Evolutionary conservation across 2,329 filamentous ascomycete genomes (phyloP), one percentile per base, ranked within the genome.

Genomic region (Mycosphaerelloides madeirae): DNA sequence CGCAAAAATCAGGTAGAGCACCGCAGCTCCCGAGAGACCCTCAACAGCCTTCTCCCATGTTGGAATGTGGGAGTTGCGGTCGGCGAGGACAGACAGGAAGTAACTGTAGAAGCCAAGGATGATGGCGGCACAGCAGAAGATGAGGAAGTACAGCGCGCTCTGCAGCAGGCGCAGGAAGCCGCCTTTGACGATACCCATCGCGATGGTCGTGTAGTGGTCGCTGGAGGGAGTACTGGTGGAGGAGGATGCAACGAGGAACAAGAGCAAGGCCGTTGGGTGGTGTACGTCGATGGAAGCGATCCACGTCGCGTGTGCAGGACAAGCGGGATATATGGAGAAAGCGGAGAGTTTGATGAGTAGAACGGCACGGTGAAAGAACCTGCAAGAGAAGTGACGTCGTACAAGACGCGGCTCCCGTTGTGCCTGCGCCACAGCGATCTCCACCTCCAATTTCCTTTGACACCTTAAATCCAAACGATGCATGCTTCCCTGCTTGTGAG

Each of bases 1-100:
- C n/a, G 81, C 85, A 41, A 84, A 66, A 48, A 87, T 68, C 40
- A 82, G 81, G 72, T 95, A 96, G 7, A 94, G 63, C 0, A 83
- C 78, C 2, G 81, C 86, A 1, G 77, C 76, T 39, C 89, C 90
- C 0, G 86, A 77, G 47, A 96, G 82, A 52, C 87, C 87, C 60
- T 65, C 64, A 22, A 67, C 60, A 4, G 65, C 65, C 44, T 83
- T 81, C 48, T 84, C 70, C 70, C 78, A 83, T 55, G 67, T 79
- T 14, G 77, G 72, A 54, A 90, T 89, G 46, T 60, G 45, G 12
- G 83, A 65, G 55, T 81, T 59, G 67, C 87, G 80, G 59, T 83
- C 79, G 50, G 77, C 65, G 12, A 90, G 78, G 7, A 84, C 77
- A 7, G 84, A 80, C 38, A 96, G 79, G 75, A 89, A 94, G 75